Conservation (phyloP, 768 basidiomycete species). For the Kwoniella sp. region DNA sequence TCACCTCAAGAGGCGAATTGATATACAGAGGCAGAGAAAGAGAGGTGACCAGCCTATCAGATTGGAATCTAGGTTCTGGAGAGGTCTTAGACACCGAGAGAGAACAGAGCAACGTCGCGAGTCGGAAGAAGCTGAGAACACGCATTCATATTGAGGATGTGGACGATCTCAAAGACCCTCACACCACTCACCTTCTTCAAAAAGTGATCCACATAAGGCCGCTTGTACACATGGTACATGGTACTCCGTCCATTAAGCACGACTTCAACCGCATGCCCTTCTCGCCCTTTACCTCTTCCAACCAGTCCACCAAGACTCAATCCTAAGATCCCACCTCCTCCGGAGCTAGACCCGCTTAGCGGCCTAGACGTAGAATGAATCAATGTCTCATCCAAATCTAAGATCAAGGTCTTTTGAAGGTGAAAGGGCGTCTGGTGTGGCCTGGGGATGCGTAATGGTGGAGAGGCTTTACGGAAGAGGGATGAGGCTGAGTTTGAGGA, state of each 20-base stretch:
- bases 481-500: conserved; percentile 17
- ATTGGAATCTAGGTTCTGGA: too few relatives aligned
- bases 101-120: too few relatives aligned
- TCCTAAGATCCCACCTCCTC: conserved; percentile 55
- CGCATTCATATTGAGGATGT: too few relatives aligned
- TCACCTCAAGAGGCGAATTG: background rate
- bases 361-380: conserved; percentile 91
- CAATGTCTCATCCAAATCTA: conserved; percentile 96
- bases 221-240: conserved; percentile 96
- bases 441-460: conserved; percentile 9
- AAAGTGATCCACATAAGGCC: conserved; percentile 95
- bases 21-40: too few relatives aligned
- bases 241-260: conserved; percentile 83
- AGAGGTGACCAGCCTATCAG: too few relatives aligned
- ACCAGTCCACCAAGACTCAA: conserved; percentile 48
- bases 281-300: conserved; percentile 56
- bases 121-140: too few relatives aligned
- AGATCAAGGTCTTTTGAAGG: conserved; percentile 87
- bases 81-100: too few relatives aligned
- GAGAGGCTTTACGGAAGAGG: conserved; percentile 17
- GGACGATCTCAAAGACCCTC: too few relatives aligned
- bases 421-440: conserved; percentile 69
- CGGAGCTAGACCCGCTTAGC: conserved; percentile 59
- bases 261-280: conserved; percentile 89
- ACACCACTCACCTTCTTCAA: conserved; percentile 75